A percentile compares a stretch with the other conserved stretches of the same genome.
These are phyloP conservation scores for Pholiota conissans DNA, from an alignment of 768 basidiomycete species.

Conservation along the genomic window DNA sequence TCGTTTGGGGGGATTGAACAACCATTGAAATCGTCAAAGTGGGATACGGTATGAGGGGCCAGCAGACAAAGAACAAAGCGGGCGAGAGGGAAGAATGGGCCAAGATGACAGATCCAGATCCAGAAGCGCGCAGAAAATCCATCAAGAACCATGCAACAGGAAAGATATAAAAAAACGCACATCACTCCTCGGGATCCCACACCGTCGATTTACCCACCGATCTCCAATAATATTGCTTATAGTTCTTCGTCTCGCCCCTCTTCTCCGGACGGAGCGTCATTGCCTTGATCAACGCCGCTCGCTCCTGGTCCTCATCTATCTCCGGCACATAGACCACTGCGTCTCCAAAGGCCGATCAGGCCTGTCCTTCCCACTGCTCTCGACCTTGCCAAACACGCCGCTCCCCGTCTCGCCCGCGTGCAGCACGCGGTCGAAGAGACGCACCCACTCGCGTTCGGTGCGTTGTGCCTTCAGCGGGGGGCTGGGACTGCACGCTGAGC, in stretches of 20 bases:
- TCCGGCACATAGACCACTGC: constrained; percentile 79
- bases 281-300: constrained; percentile 61
- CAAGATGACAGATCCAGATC: too few species aligned
- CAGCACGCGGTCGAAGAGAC: constrained; percentile 50
- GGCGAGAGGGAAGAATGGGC: background rate
- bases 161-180: constrained; percentile 16
- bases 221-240: constrained; percentile 82
- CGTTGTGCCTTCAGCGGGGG: constrained; percentile 45
- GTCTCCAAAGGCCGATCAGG: constrained; percentile 52
- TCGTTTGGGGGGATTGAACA: background rate
- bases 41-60: background rate
- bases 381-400: constrained; percentile 68
- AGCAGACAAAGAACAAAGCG: background rate
- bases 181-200: constrained; percentile 75
- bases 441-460: constrained; percentile 47
- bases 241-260: constrained; percentile 77
- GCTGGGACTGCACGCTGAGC: constrained; percentile 51
- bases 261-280: constrained; percentile 79
- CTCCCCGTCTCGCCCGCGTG: constrained; percentile 38
- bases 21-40: background rate
- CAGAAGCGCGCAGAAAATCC: background rate
- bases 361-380: constrained; percentile 61
- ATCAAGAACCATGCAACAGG: background rate
- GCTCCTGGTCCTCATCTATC: constrained; percentile 65
- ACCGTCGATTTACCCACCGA: constrained; percentile 70